Conservation (phyloP, 495 filamentous ascomycete species). For the Penicillium pancosmium region DNA sequence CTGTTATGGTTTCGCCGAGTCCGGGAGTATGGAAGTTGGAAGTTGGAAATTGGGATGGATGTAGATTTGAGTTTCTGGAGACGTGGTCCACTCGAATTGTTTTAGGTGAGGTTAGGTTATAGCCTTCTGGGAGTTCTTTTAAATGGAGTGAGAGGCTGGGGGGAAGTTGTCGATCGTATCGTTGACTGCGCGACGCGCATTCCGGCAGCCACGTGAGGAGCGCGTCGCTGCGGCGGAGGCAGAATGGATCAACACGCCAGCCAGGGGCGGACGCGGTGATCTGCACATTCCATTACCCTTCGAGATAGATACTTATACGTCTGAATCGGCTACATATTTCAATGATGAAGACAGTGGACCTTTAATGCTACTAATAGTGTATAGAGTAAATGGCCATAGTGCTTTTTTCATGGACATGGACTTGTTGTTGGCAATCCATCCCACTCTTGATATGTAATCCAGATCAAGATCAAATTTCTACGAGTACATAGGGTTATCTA, state of each 20-base stretch:
- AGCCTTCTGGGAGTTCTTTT: slow-evolving; percentile 7
- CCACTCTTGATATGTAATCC: too few species aligned
- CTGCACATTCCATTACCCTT: neutral
- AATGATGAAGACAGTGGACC: too few species aligned
- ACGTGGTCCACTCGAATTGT: neutral
- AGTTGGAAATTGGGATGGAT: neutral
- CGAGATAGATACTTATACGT: neutral
- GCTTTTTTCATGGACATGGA: too few species aligned
- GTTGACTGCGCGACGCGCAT: slow-evolving; percentile 25
- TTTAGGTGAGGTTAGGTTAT: neutral
- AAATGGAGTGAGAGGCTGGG: slow-evolving; percentile 20
- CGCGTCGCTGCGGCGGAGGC: slow-evolving; percentile 18
- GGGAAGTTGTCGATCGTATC: slow-evolving; percentile 12
- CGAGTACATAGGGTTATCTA: neutral
- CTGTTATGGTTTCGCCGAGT: slow-evolving; percentile 21
- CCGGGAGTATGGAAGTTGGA: slow-evolving; percentile 5
- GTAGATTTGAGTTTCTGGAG: slow-evolving; percentile 8
- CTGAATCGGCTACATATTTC: too few species aligned
- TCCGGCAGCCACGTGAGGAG: slow-evolving; percentile 22
- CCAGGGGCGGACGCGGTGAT: neutral
- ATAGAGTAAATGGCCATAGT: too few species aligned
- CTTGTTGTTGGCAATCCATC: too few species aligned
- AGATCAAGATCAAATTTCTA: neutral
- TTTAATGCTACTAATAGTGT: too few species aligned
- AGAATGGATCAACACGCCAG: slow-evolving; percentile 6